Evolutionary conservation across 2,329 filamentous ascomycete genomes (phyloP), one percentile per base, ranked within the genome.

Genomic region (Beauveria scarabaeidicola): DNA sequence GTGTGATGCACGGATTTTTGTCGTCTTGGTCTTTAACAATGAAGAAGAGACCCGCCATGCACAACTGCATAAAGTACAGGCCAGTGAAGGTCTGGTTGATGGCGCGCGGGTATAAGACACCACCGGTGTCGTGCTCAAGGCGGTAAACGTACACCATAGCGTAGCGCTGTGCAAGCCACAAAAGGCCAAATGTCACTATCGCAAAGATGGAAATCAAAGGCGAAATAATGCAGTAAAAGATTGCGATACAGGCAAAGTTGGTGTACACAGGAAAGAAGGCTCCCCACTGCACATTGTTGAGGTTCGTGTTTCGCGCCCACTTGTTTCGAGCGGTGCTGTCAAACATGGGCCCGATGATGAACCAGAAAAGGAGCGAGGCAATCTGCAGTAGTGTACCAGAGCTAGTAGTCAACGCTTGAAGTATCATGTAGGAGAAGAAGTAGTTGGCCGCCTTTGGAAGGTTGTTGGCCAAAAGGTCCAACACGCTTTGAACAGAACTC

Each of bases 341-440:
- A 47, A 95, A 72, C 0, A 97, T 81, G 1, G 86, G 89, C 1
- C 89, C 88, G 50, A 96, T 72, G 23, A 97, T 68, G 66, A 91
- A 96, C 86, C 92, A 96, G 64, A 87, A 78, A 50, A 91, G 69
- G 3, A 99, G 80, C 3, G 86, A 83, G n/a, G 84, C 85, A 25
- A 96, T 82, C 68, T 97, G 94, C 13, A 97, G 77, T 4, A 97
- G 78, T 1, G 90, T 93, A 71, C 89, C 91, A 1, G 93, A 93
- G 71, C 91, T 96, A 63, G 90, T 91, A 63, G 90, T 91, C 66
- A 97, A 80, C 0, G 92, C 91, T 68, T 97, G 94, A 10, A 99
- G 85, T 69, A 97, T 88, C 86, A 99, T 92, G 81, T 99, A 99
- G 1, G 91, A 93, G 79, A 97, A 97, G 78, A 97, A 99, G 73